phyloP scores from a whole-genome alignment of 306 rosid species.

The Rosa persica region DNA sequence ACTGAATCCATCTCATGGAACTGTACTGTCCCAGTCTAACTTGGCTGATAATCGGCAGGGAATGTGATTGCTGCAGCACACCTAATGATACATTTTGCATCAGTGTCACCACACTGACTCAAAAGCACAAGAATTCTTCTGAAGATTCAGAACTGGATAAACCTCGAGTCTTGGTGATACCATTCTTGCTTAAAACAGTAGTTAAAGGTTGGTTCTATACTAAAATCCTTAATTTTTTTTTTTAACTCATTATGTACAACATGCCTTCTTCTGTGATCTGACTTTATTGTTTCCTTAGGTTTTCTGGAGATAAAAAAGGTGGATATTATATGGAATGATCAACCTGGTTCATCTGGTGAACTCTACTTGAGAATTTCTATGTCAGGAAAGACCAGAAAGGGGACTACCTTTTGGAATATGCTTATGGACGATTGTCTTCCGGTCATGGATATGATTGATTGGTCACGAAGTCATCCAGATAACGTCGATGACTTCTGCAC shows the following conservation, averaged over 20 bases:
- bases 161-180: slow-evolving; percentile 59
- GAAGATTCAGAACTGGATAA: slow-evolving; percentile 52
- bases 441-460: slow-evolving; percentile 75
- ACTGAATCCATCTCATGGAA: slow-evolving; percentile 17
- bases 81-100: slow-evolving; percentile 53
- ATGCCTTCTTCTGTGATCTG: not conserved
- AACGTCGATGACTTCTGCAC: slow-evolving; percentile 59
- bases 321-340: slow-evolving; percentile 74
- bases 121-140: slow-evolving; percentile 38
- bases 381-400: slow-evolving; percentile 42
- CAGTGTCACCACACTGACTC: slow-evolving; percentile 44
- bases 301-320: slow-evolving; percentile 71
- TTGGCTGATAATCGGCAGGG: slow-evolving; percentile 51
- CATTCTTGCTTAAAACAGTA: slow-evolving; percentile 60
- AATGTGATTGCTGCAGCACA: slow-evolving; percentile 40
- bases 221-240: not conserved
- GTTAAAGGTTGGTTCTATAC: slow-evolving; percentile 60
- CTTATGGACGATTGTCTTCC: slow-evolving; percentile 59
- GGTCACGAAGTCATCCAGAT: slow-evolving; percentile 96
- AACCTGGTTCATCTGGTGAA: slow-evolving; percentile 60
- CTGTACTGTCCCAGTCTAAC: slow-evolving; percentile 39
- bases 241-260: not conserved
- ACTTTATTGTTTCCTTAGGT: slow-evolving; percentile 48
- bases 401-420: slow-evolving; percentile 57
- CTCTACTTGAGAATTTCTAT: slow-evolving; percentile 72